Evolutionary conservation across 306 rosid species (phyloP).

Genomic region (Morella rubra): DNA sequence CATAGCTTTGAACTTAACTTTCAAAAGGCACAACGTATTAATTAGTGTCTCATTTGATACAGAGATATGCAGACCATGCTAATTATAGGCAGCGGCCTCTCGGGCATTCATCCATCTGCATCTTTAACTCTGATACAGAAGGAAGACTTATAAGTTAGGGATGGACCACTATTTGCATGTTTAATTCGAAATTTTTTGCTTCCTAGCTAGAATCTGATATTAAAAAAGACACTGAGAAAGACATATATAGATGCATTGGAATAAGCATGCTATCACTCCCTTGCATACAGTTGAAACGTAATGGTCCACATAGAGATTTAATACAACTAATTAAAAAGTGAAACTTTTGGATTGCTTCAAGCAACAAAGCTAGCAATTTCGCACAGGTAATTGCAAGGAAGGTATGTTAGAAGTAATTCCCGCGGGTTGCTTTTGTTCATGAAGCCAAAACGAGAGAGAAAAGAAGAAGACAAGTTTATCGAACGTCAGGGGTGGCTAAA

Average conservation of each 20-base stretch:
- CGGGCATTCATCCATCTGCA: not conserved
- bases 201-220: not conserved
- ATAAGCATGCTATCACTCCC: not conserved
- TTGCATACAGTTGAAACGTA: not conserved
- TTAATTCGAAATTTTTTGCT: not conserved
- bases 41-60: too few species aligned
- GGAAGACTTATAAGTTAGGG: not conserved
- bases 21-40: too few species aligned
- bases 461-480: too few species aligned
- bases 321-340: too few species aligned
- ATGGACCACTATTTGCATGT: not conserved
- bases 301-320: not conserved
- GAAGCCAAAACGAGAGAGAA: not conserved
- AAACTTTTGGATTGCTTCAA: not conserved
- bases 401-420: not conserved
- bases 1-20: too few species aligned
- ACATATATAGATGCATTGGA: not conserved
- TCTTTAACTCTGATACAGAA: not conserved
- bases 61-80: too few species aligned
- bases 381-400: not conserved
- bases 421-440: not conserved
- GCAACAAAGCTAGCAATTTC: not conserved
- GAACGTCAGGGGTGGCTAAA: too few species aligned
- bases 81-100: not conserved
- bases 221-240: not conserved